phyloP scores from a whole-genome alignment of 2,329 filamentous ascomycete species.

The Ambrosiella cleistominuta region DNA sequence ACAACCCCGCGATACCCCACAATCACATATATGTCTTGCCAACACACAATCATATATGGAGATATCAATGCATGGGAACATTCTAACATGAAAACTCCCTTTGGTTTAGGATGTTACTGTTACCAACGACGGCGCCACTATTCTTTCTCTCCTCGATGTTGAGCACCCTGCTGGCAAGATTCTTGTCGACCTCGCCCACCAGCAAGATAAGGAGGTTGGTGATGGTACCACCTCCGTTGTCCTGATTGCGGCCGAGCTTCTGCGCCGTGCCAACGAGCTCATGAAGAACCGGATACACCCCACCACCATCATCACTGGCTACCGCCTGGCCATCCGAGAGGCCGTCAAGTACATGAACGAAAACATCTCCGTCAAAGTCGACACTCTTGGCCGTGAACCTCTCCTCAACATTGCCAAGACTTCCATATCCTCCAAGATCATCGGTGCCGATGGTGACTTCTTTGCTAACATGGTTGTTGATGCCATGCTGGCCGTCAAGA shows the following conservation, averaged over 20 bases:
- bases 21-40: background rate
- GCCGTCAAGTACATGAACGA: conserved; percentile 98
- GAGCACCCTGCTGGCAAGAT: conserved; percentile 98
- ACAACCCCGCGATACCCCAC: background rate
- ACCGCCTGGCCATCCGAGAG: conserved; percentile 85
- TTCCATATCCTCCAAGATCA: conserved; percentile 98
- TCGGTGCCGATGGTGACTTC: conserved; percentile 88
- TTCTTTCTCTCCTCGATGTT: conserved; percentile 84
- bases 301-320: conserved; percentile 97
- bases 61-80: background rate
- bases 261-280: conserved; percentile 86
- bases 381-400: conserved; percentile 75
- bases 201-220: conserved; percentile 97
- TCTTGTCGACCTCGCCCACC: conserved; percentile 87
- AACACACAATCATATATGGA: background rate
- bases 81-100: background rate
- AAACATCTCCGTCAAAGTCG: conserved; percentile 91
- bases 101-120: conserved; percentile 71
- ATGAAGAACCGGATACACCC: conserved; percentile 99
- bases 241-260: conserved; percentile 85
- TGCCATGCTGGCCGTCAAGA: conserved; percentile 87
- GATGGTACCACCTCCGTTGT: conserved; percentile 97
- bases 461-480: conserved; percentile 96
- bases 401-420: conserved; percentile 93
- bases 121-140: conserved; percentile 96